Base-by-base conservation (phyloP, 176 grass and related monocot species). In the Eragrostis nindensis region DNA sequence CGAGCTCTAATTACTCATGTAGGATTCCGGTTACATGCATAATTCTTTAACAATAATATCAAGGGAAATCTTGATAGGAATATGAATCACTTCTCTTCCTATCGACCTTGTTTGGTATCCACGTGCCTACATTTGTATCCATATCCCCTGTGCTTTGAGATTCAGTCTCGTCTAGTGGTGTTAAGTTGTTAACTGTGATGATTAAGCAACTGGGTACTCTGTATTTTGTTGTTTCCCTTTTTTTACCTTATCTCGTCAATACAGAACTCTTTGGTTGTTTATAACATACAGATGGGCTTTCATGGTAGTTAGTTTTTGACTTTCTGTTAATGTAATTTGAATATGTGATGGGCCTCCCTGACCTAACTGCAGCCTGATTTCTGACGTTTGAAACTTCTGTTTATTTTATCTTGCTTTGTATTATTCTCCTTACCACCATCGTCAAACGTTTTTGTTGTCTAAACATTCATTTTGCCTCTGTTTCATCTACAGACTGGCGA, bases 401-500 rank as follows among this genome's bases (percentile, higher is more conserved):
- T n/a, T 44, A 38, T 56, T 53, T n/a, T 48, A 62, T 59, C 13
- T 27, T 50, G 1, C 68, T 70, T 7, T 3, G 21, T 6, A 48
- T 52, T 71, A 40, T 50, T 73, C 36, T 48, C 2, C 46, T 61
- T 74, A 7, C 27, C 45, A 9, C 12, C 4, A 14, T 63, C 70
- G 18, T n/a, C 17, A 8, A 25, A 27, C n/a, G 24, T 2, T 8
- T 5, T 77, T 29, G 52, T 53, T 49, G 2, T 72, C 36, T 53
- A 63, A 45, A 49, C 29, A 21, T 42, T 30, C 59, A 11, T 80
- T 62, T 75, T 79, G 7, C 5, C 50, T 6, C 1, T 62, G 44
- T 69, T 63, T 73, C 9, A 70, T 82, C 71, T 79, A 46, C 66
- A 97, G 94, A 83, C 91, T 5, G 91, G 91, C 8, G 91, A 97